A percentile compares a stretch with the other conserved stretches of the same genome.
phyloP scores from a whole-genome alignment of 768 basidiomycete genomes.

The Leccinellum rugosiceps region DNA sequence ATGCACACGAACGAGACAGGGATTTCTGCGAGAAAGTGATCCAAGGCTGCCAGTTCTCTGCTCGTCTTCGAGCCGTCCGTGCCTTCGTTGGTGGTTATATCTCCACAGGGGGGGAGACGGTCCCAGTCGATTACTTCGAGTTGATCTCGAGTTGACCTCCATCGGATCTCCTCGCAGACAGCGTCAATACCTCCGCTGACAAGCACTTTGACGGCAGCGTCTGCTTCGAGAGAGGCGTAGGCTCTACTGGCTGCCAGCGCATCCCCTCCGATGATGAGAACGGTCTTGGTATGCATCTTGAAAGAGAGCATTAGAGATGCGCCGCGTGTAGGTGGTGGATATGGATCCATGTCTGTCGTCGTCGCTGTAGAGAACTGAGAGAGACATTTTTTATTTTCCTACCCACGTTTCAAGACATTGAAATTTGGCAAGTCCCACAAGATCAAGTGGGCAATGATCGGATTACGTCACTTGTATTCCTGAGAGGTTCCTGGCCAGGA shows the following conservation, averaged over 20 bases:
- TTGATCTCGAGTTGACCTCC: constrained; percentile 55
- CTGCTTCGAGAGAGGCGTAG: constrained; percentile 78
- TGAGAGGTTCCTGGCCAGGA: not conserved
- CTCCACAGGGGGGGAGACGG: constrained; percentile 30
- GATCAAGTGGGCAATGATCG: not conserved
- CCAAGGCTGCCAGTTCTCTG: constrained; percentile 45
- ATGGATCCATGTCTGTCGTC: constrained; percentile 26
- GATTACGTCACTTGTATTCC: not conserved
- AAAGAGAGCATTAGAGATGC: constrained; percentile 82
- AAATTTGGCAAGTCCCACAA: too few species aligned
- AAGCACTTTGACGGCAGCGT: constrained; percentile 66
- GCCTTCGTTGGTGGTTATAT: not conserved
- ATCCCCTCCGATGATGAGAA: constrained; percentile 77
- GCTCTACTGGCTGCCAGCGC: constrained; percentile 81
- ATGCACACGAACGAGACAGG: constrained; percentile 63
- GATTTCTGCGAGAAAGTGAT: constrained; percentile 39
- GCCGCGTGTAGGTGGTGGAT: constrained; percentile 47
- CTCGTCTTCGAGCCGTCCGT: constrained; percentile 12
- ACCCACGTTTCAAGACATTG: not conserved
- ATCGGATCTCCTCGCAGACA: constrained; percentile 71
- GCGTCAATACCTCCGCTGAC: constrained; percentile 43
- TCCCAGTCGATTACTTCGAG: constrained; percentile 58
- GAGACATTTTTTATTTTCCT: not conserved
- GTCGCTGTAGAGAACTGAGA: not conserved
- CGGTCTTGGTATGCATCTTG: constrained; percentile 47